Percentiles rank a stretch among this genome's conserved stretches.
Evolutionary conservation across 1,139 yeast species (phyloP).

Genomic region (Protomyces lactucae-debilis): DNA sequence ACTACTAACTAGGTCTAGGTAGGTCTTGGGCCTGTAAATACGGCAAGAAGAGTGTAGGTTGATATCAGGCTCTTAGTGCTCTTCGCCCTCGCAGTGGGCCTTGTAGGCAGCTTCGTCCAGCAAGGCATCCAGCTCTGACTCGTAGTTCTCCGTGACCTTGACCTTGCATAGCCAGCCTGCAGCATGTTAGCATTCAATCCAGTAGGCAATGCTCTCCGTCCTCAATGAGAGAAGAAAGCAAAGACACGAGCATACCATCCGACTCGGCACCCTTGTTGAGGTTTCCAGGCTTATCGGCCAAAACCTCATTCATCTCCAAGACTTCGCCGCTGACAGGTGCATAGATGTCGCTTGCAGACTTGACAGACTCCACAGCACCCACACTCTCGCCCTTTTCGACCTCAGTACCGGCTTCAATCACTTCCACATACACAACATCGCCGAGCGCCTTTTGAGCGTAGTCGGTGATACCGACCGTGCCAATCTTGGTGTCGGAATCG

Average conservation of each 20-base stretch:
- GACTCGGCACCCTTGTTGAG: constrained; percentile 70
- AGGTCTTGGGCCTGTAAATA: not conserved
- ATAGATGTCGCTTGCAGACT: constrained; percentile 89
- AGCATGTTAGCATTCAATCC: not conserved
- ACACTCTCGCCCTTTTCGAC: constrained; percentile 73
- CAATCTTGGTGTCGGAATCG: constrained; percentile 66
- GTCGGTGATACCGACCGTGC: constrained; percentile 70
- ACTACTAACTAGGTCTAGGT: not conserved
- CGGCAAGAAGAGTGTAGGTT: not conserved
- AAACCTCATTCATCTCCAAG: constrained; percentile 60
- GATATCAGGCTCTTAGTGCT: not conserved
- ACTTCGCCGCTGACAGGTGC: constrained; percentile 80
- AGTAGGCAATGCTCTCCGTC: not conserved
- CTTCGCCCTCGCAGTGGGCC: constrained; percentile 23
- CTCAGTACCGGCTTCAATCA: constrained; percentile 68
- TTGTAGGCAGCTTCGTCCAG: constrained; percentile 56
- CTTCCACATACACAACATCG: constrained; percentile 89
- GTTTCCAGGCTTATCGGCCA: constrained; percentile 68
- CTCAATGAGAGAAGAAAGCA: not conserved
- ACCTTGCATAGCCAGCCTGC: constrained; percentile 88
- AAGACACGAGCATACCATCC: constrained; percentile 1
- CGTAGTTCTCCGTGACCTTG: constrained; percentile 45
- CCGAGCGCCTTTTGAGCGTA: constrained; percentile 98
- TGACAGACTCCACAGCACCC: constrained; percentile 92
- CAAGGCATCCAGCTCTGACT: constrained; percentile 45